These are phyloP conservation scores for Nigrograna mackinnonii DNA, from an alignment of 2,329 filamentous ascomycete genomes.

Conservation along the genomic window DNA sequence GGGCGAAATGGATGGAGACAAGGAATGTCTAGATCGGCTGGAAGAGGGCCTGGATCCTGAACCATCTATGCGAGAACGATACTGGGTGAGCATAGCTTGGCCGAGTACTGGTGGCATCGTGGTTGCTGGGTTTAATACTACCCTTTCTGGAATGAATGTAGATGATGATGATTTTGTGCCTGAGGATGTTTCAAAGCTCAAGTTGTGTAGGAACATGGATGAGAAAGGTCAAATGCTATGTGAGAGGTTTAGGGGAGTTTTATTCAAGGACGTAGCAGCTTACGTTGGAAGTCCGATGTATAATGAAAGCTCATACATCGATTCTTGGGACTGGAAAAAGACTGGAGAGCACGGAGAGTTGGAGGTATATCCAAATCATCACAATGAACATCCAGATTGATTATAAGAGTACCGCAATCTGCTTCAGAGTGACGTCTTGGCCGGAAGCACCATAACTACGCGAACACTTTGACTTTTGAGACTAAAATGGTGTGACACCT, in stretches of 20 bases:
- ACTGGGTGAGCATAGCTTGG: conserved; percentile 16
- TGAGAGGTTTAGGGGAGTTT: conserved; percentile 9
- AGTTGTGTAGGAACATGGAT: conserved; percentile 11
- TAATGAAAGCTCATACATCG: conserved; percentile 10
- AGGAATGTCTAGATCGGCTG: conserved; percentile 3
- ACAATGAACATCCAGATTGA: too few species aligned
- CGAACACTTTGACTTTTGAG: too few species aligned
- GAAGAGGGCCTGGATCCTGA: conserved; percentile 7
- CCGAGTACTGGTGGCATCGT: conserved; percentile 14
- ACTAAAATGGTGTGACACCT: too few species aligned
- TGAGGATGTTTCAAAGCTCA: conserved; percentile 10
- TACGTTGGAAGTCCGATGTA: conserved; percentile 12
- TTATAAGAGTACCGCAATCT: too few species aligned
- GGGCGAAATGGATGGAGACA: conserved; percentile 6
- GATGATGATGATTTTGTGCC: conserved; percentile 9
- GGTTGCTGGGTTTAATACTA: conserved; percentile 15
- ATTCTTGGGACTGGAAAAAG: conserved; percentile 6
- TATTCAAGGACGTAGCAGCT: conserved; percentile 4
- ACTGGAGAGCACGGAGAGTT: conserved; percentile 10
- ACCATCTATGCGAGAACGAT: conserved; percentile 8
- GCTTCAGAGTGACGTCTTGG: too few species aligned
- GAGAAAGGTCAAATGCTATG: conserved; percentile 10
- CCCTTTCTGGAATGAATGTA: conserved; percentile 6
- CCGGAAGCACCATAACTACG: too few species aligned
- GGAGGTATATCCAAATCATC: too few species aligned